Evolutionary conservation across 768 basidiomycete species (phyloP), one percentile per base, ranked within the genome.

Genomic region (Pisolithus microcarpus): DNA sequence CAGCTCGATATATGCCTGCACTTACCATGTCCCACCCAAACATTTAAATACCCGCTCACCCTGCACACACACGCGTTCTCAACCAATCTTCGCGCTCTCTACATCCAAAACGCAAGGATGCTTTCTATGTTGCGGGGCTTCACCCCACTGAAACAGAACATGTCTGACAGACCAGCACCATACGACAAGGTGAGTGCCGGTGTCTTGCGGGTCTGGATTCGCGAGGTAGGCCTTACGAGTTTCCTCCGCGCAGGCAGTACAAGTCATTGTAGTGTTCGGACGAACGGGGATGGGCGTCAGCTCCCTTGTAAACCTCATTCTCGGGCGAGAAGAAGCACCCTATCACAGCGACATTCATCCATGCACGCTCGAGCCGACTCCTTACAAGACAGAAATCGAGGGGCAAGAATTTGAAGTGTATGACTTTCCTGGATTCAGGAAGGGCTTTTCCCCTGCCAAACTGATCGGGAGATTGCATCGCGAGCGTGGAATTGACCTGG

Each of bases 231-330:
- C 21, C 42, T 36, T 18, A 36, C 30, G 7, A 15, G 9, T n/a
- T n/a, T n/a, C n/a, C 21, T 23, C 38, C 24, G 38, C 31, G 28
- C 49, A 64, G 64, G 64, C 62, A 9, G 64, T 65, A 37, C 64
- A 66, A 46, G 64, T 65, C 44, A 18, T 66, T 5, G 66, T 66
- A 50, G 53, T 66, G 53, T 66, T 68, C 49, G 65, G 65, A 52
- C 64, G 66, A 11, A 66, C 66, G 2, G 66, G 66, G 16, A 62
- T 65, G 56, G 65, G 65, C 0, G 53, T 66, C 50, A 66, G 65
- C 38, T 66, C 65, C 11, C 57, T 66, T 49, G 65, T 66, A 15
- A 66, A 66, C 36, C 38, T 66, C 28, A 68, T 66, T 52, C 52
- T 63, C 45, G 61, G 66, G 18, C 62, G 57, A 43, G 66, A 66